Evolutionary conservation across 2,329 filamentous ascomycete genomes (phyloP).

Genomic region (Verticillium tricorpus): DNA sequence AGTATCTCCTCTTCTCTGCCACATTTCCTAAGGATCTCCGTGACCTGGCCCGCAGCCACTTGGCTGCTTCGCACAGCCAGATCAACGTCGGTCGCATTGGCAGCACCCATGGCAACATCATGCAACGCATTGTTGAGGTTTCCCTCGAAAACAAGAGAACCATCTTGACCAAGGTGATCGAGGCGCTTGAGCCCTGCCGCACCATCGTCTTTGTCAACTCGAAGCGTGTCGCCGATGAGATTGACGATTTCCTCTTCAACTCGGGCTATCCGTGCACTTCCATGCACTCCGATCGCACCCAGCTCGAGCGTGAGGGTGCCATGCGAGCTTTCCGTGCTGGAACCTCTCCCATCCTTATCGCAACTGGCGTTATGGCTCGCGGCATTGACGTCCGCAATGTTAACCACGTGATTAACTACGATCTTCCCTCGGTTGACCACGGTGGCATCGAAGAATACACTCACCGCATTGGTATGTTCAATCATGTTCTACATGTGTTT

Average conservation of each 20-base stretch:
- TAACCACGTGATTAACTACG: conserved; percentile 89
- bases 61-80: conserved; percentile 69
- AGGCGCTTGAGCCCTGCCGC: conserved; percentile 64
- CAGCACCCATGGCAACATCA: conserved; percentile 76
- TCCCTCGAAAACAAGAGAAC: conserved; percentile 64
- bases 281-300: conserved; percentile 82
- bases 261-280: conserved; percentile 75
- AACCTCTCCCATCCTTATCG: conserved; percentile 71
- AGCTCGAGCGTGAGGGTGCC: conserved; percentile 87
- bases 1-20: conserved; percentile 84
- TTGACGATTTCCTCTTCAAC: conserved; percentile 88
- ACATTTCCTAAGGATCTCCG: conserved; percentile 84
- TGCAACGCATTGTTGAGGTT: conserved; percentile 68
- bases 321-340: conserved; percentile 80
- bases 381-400: conserved; percentile 87
- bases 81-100: conserved; percentile 86
- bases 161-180: conserved; percentile 67
- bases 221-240: conserved; percentile 70
- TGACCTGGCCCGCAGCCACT: conserved; percentile 69
- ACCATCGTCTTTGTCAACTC: conserved; percentile 89
- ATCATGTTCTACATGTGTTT: conserved; percentile 6
- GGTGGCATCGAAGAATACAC: conserved; percentile 93
- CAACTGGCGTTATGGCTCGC: conserved; percentile 82
- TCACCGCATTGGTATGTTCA: conserved; percentile 75
- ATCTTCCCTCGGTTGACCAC: conserved; percentile 67